A percentile compares a stretch with the other conserved stretches of the same genome.
phyloP scores from a whole-genome alignment of 1,284 basidiomycete genomes.

The Leccinum ponderosum region DNA sequence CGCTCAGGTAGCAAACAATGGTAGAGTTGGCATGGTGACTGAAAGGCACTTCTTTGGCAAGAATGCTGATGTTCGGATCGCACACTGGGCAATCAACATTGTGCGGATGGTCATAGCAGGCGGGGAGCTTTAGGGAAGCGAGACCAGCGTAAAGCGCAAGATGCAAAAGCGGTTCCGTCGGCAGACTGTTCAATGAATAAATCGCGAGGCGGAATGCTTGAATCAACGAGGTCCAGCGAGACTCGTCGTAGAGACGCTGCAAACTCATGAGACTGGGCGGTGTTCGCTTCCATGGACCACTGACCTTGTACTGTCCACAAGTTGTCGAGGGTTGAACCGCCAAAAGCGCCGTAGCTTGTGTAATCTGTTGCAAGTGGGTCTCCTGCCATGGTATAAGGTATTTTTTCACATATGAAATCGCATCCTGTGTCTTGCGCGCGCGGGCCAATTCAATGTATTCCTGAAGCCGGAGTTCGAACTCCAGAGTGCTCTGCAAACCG shows the following conservation, averaged over 20 bases:
- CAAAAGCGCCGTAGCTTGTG: slow-evolving; percentile 75
- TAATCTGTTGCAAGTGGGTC: slow-evolving; percentile 75
- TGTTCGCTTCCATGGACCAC: slow-evolving; percentile 35
- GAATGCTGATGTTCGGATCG: slow-evolving; percentile 70
- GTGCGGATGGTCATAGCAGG: slow-evolving; percentile 64
- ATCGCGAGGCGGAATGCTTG: slow-evolving; percentile 82
- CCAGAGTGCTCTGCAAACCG: slow-evolving; percentile 77
- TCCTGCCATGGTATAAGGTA: slow-evolving; percentile 84
- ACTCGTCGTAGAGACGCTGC: slow-evolving; percentile 79
- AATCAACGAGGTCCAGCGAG: slow-evolving; percentile 75
- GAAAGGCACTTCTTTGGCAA: slow-evolving; percentile 87
- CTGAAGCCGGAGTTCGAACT: slow-evolving; percentile 94
- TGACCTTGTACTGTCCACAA: slow-evolving; percentile 66
- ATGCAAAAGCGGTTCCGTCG: slow-evolving; percentile 83
- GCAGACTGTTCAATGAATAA: slow-evolving; percentile 82
- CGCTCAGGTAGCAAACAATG: slow-evolving; percentile 88
- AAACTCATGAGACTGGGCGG: slow-evolving; percentile 14
- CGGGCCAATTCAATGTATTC: slow-evolving; percentile 94
- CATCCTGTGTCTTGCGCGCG: slow-evolving; percentile 64
- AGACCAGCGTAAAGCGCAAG: slow-evolving; percentile 89
- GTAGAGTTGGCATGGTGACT: slow-evolving; percentile 95
- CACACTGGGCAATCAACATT: slow-evolving; percentile 95
- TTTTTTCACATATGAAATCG: slow-evolving; percentile 85
- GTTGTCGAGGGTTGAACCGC: slow-evolving; percentile 68
- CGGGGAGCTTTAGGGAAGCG: slow-evolving; percentile 82